Conservation (phyloP, 495 filamentous ascomycete genomes). For the Staphylotrichum tortipilum region DNA sequence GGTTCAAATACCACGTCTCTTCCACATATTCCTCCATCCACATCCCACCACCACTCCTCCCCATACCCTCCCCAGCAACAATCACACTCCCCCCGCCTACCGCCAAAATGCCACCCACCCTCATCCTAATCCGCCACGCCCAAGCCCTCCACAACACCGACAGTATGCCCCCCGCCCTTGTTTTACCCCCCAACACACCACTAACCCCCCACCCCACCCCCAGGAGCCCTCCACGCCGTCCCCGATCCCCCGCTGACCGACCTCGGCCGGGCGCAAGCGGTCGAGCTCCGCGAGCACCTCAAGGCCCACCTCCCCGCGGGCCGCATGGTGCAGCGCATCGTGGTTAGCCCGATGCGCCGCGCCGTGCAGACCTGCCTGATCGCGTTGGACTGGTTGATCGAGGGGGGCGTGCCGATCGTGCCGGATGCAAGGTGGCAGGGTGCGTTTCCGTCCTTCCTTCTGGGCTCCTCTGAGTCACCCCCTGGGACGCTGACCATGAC, state of each 20-base stretch:
- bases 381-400: conserved; percentile 42
- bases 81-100: background rate
- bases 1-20: too few relatives aligned
- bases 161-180: background rate
- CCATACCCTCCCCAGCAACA: too few relatives aligned
- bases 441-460: background rate
- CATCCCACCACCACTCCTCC: too few relatives aligned
- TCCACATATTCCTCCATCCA: too few relatives aligned
- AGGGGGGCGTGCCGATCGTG: conserved; percentile 37
- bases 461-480: background rate
- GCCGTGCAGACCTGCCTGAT: conserved; percentile 45
- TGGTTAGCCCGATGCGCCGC: conserved; percentile 48
- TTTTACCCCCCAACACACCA: conserved; percentile 15
- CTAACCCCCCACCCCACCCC: too few relatives aligned
- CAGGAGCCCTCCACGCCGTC: background rate
- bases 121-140: conserved; percentile 49
- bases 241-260: conserved; percentile 43
- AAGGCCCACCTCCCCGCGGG: conserved; percentile 33
- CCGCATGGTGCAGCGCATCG: conserved; percentile 39
- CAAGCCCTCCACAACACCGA: conserved; percentile 44
- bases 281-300: conserved; percentile 30
- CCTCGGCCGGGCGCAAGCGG: conserved; percentile 41
- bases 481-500: too few relatives aligned
- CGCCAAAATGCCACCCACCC: conserved; percentile 40
- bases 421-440: conserved; percentile 44